phyloP scores from a whole-genome alignment of 177 flowering plant genomes.

The Vitis hybrid region DNA sequence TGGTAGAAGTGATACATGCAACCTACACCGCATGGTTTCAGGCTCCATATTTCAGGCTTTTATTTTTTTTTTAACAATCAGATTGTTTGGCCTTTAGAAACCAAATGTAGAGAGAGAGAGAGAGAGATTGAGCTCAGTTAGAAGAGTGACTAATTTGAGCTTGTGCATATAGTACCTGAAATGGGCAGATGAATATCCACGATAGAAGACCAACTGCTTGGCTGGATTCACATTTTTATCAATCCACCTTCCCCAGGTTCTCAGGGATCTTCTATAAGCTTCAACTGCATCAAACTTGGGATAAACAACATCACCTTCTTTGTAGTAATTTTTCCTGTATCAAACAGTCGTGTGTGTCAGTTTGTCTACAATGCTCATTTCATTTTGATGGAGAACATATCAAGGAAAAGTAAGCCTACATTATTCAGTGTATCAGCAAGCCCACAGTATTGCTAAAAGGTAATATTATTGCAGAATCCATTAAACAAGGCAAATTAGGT shows the following conservation, averaged over 20 bases:
- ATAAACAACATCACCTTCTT: constrained; percentile 79
- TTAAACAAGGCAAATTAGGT: no score
- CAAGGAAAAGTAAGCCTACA: background rate
- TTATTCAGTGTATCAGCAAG: background rate
- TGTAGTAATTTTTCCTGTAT: constrained; percentile 81
- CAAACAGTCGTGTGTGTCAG: constrained; percentile 5
- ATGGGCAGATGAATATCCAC: constrained; percentile 96
- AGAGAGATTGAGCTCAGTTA: no score
- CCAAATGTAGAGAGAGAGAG: no score
- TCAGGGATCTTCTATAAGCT: constrained; percentile 76
- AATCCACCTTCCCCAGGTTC: constrained; percentile 88
- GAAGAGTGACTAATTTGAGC: background rate
- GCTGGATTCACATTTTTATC: constrained; percentile 49
- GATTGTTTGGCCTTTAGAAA: no score
- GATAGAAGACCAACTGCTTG: constrained; percentile 72
- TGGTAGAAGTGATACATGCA: no score
- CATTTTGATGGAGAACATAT: background rate
- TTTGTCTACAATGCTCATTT: background rate
- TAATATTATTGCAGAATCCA: no score
- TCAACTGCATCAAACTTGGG: constrained; percentile 81
- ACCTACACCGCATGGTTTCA: no score
- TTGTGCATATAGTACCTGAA: constrained; percentile 48
- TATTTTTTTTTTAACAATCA: no score
- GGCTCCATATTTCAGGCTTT: no score
- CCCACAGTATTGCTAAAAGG: no score